Evolutionary conservation across 2,329 filamentous ascomycete genomes (phyloP).

Genomic region (Venturia oleaginea): DNA sequence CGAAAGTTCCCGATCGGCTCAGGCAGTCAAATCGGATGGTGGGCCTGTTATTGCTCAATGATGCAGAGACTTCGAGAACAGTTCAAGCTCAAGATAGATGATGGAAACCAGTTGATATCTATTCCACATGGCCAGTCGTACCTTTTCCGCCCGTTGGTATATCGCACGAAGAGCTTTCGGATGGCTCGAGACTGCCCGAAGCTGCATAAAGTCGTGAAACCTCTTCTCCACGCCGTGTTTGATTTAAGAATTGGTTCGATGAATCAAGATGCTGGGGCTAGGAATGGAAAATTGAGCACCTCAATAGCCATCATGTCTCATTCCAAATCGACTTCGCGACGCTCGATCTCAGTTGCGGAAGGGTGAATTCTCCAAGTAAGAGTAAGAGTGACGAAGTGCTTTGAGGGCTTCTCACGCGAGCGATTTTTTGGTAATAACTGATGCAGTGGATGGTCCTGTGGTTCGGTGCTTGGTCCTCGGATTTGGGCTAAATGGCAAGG

Average conservation of each 20-base stretch:
- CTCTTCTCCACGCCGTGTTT: background rate
- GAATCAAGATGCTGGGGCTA: background rate
- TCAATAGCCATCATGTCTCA: background rate
- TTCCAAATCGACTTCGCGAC: background rate
- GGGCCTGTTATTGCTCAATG: background rate
- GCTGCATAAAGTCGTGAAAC: background rate
- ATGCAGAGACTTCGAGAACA: background rate
- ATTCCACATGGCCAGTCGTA: background rate
- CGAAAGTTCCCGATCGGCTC: background rate
- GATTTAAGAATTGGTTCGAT: background rate
- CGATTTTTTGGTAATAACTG: background rate
- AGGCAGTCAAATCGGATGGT: background rate
- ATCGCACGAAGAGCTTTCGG: background rate
- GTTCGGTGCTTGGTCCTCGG: background rate
- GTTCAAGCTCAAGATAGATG: background rate
- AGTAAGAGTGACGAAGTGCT: background rate
- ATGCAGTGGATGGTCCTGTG: background rate
- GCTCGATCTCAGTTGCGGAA: background rate
- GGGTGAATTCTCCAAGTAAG: background rate
- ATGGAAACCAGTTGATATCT: background rate
- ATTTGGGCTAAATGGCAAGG: background rate
- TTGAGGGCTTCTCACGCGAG: too few species aligned
- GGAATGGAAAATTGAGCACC: background rate
- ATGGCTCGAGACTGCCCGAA: background rate
- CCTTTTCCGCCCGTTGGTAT: background rate